Conservation (phyloP, 139 green algal species). For the Chlamydomonas schloesseri region DNA sequence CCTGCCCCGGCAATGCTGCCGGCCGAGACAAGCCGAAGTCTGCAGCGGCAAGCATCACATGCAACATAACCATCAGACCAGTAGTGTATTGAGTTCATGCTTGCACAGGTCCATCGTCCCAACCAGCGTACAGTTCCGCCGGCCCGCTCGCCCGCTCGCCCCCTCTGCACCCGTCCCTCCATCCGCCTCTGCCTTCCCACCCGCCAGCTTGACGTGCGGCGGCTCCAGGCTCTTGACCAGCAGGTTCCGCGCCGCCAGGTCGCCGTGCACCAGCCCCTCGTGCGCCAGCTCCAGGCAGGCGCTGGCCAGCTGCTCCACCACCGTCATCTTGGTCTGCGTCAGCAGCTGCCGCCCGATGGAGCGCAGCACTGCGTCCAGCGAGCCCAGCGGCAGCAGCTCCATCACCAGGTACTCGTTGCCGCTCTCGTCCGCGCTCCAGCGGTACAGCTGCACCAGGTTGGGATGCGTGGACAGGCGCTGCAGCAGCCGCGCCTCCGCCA, state of each 20-base stretch:
- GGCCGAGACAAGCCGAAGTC: conserved; percentile 23
- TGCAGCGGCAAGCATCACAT: not conserved
- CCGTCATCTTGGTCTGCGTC: conserved; percentile 53
- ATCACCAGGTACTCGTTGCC: conserved; percentile 71
- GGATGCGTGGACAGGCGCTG: conserved; percentile 66
- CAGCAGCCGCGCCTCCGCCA: conserved; percentile 66
- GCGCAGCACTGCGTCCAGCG: conserved; percentile 46
- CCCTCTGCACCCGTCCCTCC: not conserved
- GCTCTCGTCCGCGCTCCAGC: not conserved
- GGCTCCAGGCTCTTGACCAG: conserved; percentile 67
- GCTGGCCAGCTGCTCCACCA: conserved; percentile 48
- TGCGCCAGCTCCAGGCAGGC: conserved; percentile 44
- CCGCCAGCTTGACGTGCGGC: conserved; percentile 67
- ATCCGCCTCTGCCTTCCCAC: not conserved
- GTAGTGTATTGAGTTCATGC: no score
- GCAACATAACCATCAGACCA: no score
- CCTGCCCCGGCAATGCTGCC: not conserved
- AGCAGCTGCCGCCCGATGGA: conserved; percentile 36
- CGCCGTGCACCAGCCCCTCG: conserved; percentile 63
- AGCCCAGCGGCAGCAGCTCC: conserved; percentile 61
- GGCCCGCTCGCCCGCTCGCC: no score
- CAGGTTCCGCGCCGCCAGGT: conserved; percentile 70
- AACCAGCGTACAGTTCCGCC: no score
- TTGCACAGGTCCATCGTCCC: no score
- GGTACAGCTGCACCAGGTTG: conserved; percentile 56